phyloP scores from a whole-genome alignment of 441 rosid genomes.

The Aquilaria agallochum region DNA sequence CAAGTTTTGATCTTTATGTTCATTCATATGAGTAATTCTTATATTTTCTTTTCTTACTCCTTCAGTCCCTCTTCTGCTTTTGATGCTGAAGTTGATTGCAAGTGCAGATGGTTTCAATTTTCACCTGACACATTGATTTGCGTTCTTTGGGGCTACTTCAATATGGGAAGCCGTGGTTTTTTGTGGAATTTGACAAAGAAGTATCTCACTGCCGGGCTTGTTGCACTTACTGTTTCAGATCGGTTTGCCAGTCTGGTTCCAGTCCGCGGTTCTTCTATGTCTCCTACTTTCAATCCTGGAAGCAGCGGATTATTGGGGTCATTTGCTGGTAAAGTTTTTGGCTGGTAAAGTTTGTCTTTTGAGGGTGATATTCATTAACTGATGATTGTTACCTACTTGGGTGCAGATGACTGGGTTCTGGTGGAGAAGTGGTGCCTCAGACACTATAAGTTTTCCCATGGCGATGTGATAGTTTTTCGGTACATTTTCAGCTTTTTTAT shows the following conservation, averaged over 20 bases:
- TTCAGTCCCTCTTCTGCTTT: slow-evolving; percentile 5
- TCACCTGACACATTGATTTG: slow-evolving; percentile 10
- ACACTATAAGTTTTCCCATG: slow-evolving; percentile 66
- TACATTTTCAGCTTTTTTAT: slow-evolving; percentile 14
- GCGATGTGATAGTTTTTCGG: slow-evolving; percentile 79
- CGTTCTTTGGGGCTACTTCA: slow-evolving; percentile 1
- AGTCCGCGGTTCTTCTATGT: slow-evolving; percentile 59
- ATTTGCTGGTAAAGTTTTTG: slow-evolving; percentile 19
- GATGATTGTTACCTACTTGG: no score
- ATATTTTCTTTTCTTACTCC: no score
- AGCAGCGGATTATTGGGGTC: slow-evolving; percentile 20
- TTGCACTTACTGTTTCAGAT: slow-evolving; percentile 49
- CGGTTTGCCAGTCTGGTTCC: slow-evolving; percentile 38
- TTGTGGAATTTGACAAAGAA: slow-evolving; percentile 42
- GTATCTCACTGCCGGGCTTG: slow-evolving; percentile 36
- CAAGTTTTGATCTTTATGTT: no score
- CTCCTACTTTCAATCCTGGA: slow-evolving; percentile 51
- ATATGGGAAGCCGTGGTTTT: slow-evolving; percentile 34
- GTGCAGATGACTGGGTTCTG: slow-evolving; percentile 12
- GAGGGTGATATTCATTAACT: background rate
- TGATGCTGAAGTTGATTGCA: slow-evolving; percentile 5
- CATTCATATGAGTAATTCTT: no score
- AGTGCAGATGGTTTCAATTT: slow-evolving; percentile 24
- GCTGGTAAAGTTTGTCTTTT: background rate
- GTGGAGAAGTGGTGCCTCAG: slow-evolving; percentile 72